phyloP scores from a whole-genome alignment of 192 early-diverging fungal genomes.

The Endogone sp. region DNA sequence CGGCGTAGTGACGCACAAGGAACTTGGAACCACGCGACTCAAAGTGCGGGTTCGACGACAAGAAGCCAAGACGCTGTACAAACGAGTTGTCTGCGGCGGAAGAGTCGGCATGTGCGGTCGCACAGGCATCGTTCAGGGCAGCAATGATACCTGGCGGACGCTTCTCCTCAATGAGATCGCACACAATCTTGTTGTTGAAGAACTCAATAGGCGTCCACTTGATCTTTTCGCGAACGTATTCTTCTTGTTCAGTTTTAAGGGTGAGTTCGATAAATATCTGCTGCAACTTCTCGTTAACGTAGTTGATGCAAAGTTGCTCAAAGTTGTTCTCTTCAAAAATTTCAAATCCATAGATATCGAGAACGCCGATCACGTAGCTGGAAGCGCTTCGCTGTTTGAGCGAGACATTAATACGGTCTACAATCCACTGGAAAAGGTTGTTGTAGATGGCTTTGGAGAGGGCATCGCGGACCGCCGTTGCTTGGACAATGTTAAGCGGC shows the following conservation, averaged over 20 bases:
- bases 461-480: constrained; percentile 85
- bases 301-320: constrained; percentile 99
- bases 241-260: constrained; percentile 97
- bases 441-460: constrained; percentile 93
- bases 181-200: constrained; percentile 99
- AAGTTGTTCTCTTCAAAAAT: constrained; percentile 94
- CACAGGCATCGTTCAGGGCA: constrained; percentile 97
- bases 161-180: constrained; percentile 96
- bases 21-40: constrained; percentile 69
- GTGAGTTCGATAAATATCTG: constrained; percentile 99
- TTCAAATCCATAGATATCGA: constrained; percentile 99
- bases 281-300: constrained; percentile 95
- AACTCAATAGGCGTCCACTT: constrained; percentile 99
- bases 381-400: constrained; percentile 60
- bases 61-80: constrained; percentile 60
- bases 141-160: constrained; percentile 90
- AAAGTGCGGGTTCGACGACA: constrained; percentile 73
- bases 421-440: constrained; percentile 98
- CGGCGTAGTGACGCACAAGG: constrained; percentile 93
- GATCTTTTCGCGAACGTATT: constrained; percentile 94
- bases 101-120: constrained; percentile 92
- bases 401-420: constrained; percentile 86
- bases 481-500: constrained; percentile 88
- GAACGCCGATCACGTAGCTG: constrained; percentile 80
- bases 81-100: constrained; percentile 73